phyloP scores from a whole-genome alignment of 441 rosid species.

The Gossypium aridum region DNA sequence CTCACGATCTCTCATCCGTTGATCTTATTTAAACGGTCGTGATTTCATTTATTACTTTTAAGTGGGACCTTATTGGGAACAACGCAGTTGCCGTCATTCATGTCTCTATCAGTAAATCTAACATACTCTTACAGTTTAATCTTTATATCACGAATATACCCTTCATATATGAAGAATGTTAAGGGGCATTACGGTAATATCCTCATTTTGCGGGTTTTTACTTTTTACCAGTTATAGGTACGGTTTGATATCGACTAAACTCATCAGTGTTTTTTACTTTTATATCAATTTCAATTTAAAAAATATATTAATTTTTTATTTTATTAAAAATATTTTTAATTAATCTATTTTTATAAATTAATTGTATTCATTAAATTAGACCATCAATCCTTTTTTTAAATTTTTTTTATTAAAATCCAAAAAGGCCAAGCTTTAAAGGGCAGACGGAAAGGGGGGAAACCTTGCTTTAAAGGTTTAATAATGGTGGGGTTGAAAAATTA shows the following conservation, averaged over 20 bases:
- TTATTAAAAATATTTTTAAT: no score
- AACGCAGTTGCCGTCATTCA: conserved; percentile 10
- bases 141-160: not conserved
- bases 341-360: no score
- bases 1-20: conserved; percentile 21
- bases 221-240: not conserved
- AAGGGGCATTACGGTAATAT: not conserved
- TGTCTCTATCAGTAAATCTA: conserved; percentile 31
- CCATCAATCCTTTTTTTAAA: no score
- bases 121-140: not conserved
- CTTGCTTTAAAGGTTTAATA: not conserved
- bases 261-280: no score
- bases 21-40: conserved; percentile 20
- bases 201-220: not conserved
- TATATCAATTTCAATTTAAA: no score
- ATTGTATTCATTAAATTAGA: no score
- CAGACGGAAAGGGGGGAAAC: no score
- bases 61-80: conserved; percentile 14
- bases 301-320: no score
- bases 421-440: no score
- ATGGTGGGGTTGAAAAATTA: not conserved
- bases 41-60: conserved; percentile 11
- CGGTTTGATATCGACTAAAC: not conserved
- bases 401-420: no score
- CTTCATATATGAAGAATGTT: not conserved